A percentile compares a stretch with the other conserved stretches of the same genome.
These are phyloP conservation scores for Orobanche coerulescens DNA, from an alignment of 257 asterid genomes.

Conservation along the genomic window DNA sequence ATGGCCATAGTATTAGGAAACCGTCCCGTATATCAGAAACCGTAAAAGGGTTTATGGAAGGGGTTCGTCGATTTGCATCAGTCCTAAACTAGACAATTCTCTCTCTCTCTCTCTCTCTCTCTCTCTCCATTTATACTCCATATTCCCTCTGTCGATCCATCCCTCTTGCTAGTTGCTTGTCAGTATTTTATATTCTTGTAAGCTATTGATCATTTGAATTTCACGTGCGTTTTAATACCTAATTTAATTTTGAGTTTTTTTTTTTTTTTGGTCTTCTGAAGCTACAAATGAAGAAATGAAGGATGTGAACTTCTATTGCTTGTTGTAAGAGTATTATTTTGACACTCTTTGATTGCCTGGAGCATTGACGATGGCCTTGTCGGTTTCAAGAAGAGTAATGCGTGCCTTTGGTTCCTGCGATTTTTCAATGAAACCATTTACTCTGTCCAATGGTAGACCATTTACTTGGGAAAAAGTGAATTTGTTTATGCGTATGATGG, in stretches of 20 bases:
- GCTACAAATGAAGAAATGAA: not conserved
- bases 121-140: not conserved
- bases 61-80: too few species aligned
- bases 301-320: not conserved
- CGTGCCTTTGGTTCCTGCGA: conserved; percentile 20
- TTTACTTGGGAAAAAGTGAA: not conserved
- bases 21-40: too few species aligned
- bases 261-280: not conserved
- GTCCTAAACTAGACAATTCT: not conserved
- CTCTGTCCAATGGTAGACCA: conserved; percentile 18
- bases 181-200: not conserved
- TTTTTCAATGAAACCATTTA: not conserved
- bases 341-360: not conserved
- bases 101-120: not conserved
- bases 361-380: conserved; percentile 21
- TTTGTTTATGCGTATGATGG: not conserved
- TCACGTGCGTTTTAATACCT: not conserved
- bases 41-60: too few species aligned
- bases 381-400: conserved; percentile 21
- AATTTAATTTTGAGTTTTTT: not conserved
- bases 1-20: too few species aligned
- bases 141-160: not conserved
- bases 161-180: not conserved
- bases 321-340: not conserved
- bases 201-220: not conserved